These are phyloP conservation scores for Periconia sp. DNA, from an alignment of 2,329 filamentous ascomycete genomes.

Conservation along the genomic window DNA sequence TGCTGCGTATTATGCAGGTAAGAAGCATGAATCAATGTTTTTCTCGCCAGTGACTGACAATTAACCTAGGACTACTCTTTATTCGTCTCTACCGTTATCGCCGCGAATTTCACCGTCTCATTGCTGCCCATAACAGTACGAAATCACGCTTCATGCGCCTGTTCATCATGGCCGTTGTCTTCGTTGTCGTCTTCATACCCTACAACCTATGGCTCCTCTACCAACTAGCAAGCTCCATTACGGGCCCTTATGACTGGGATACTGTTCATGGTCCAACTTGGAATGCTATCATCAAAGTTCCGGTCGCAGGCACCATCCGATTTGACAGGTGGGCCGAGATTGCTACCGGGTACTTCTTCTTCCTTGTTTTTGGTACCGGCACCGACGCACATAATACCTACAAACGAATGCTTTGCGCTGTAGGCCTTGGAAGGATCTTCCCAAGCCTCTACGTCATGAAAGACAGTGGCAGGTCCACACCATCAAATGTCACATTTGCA, in stretches of 20 bases:
- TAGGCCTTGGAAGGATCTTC: constrained; percentile 39
- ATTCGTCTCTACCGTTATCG: constrained; percentile 67
- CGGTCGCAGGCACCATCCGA: constrained; percentile 51
- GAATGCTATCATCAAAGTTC: constrained; percentile 56
- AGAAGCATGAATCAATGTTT: constrained; percentile 26
- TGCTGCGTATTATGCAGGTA: constrained; percentile 64
- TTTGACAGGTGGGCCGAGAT: constrained; percentile 67
- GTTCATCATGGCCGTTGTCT: constrained; percentile 61
- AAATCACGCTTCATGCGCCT: constrained; percentile 68
- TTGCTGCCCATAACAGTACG: constrained; percentile 60
- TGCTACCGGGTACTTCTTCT: constrained; percentile 60
- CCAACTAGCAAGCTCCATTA: constrained; percentile 27
- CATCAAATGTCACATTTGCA: constrained; percentile 18
- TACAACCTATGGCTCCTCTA: constrained; percentile 58
- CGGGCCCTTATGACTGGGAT: constrained; percentile 59
- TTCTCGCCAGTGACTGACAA: constrained; percentile 14
- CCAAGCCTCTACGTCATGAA: constrained; percentile 30
- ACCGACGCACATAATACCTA: constrained; percentile 58
- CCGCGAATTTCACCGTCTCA: constrained; percentile 61
- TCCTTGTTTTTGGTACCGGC: constrained; percentile 70
- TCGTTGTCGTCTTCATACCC: constrained; percentile 60
- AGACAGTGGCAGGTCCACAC: constrained; percentile 21
- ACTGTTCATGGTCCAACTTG: constrained; percentile 59
- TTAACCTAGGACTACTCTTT: constrained; percentile 60
- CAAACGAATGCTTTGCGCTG: constrained; percentile 26